These are phyloP conservation scores for Carpinus fangiana DNA, from an alignment of 306 rosid species.

Conservation along the genomic window DNA sequence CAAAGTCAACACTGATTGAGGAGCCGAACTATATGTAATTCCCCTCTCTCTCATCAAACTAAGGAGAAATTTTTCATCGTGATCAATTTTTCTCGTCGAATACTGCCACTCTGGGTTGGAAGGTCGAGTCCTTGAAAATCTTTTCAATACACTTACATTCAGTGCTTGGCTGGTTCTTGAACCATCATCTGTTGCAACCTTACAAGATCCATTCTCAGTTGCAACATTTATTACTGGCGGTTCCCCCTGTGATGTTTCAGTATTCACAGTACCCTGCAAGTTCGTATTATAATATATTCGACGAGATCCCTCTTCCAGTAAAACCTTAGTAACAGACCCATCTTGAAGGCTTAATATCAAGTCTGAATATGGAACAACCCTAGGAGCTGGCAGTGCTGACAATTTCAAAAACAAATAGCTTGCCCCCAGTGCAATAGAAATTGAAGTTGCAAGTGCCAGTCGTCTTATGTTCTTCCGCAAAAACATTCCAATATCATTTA, in stretches of 20 bases:
- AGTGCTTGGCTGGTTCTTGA: constrained; percentile 40
- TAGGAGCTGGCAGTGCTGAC: constrained; percentile 62
- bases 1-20: constrained; percentile 72
- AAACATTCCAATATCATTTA: constrained; percentile 49
- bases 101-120: constrained; percentile 70
- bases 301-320: constrained; percentile 93
- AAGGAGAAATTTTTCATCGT: constrained; percentile 79
- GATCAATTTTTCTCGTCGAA: constrained; percentile 84
- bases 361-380: constrained; percentile 82
- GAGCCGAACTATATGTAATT: constrained; percentile 80
- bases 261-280: constrained; percentile 21
- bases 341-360: constrained; percentile 60
- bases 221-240: constrained; percentile 31
- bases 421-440: constrained; percentile 60
- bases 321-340: constrained; percentile 63
- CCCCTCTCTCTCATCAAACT: constrained; percentile 86
- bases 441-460: constrained; percentile 53
- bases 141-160: constrained; percentile 34
- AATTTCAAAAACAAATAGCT: constrained; percentile 70
- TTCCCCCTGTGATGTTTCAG: constrained; percentile 43
- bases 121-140: constrained; percentile 44
- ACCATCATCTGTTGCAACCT: constrained; percentile 37
- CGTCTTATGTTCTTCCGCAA: constrained; percentile 60
- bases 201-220: constrained; percentile 28
- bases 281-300: constrained; percentile 61